Evolutionary conservation across 306 rosid species (phyloP), one percentile per base, ranked within the genome.

Genomic region (Cicer arietinum): DNA sequence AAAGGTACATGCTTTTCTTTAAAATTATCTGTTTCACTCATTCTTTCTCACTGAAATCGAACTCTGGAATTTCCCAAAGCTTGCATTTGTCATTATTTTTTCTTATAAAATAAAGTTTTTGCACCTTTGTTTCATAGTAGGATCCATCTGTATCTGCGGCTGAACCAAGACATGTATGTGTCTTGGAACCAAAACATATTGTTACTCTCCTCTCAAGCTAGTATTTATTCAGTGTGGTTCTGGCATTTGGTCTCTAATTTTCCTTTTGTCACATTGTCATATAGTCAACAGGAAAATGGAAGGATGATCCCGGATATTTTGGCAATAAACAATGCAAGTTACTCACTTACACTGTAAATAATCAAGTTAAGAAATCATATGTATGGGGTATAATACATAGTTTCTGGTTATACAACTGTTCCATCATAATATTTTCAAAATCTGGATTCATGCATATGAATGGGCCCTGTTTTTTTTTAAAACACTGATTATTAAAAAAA

Each of bases 1-100:
- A 90, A 77, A 93, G 97, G 95, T 92, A 52, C 67, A 40, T 60
- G 11, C 60, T 50, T 58, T 72, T 70, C 25, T 50, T 62, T 81
- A 51, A 45, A 71, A 30, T 67, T 30, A 61, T 74, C 64, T 45
- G 14, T 68, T 14, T 54, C 64, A 43, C 69, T 5, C 35, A 6
- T 66, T 41, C 17, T 47, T 79, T 56, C 52, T 42, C 45, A 45
- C 10, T 52, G 80, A 60, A 68, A 69, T 37, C 43, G 54, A 46
- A 53, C 25, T 51, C 43, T 80, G 35, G 20, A 48, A 67, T 25
- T 30, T 75, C 35, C 35, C 40, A 16, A 16, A 80, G 40, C 37
- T 54, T 8, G 30, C 45, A 11, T 22, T 50, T 62, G 40, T 17
- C 5, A 1, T 48, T 30, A 9, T 16, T 25, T 25, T 25, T 25